A percentile compares a stretch with the other conserved stretches of the same genome.
phyloP scores from a whole-genome alignment of 805 yeast genomes.

The Cyberlindnera japonica region DNA sequence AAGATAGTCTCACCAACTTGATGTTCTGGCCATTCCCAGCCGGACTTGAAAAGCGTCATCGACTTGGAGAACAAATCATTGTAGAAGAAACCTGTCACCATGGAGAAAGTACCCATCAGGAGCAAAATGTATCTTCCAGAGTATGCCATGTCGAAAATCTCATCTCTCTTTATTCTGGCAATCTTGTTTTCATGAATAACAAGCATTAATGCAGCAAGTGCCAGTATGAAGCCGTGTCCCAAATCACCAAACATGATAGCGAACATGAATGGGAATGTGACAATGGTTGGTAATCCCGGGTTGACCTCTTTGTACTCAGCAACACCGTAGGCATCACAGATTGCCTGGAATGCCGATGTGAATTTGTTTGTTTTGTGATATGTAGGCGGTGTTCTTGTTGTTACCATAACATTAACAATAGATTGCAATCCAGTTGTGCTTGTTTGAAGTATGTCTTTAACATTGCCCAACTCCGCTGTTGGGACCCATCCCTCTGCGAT shows the following conservation, averaged over 20 bases:
- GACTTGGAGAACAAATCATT: conserved; percentile 92
- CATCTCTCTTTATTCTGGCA: conserved; percentile 72
- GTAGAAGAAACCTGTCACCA: conserved; percentile 92
- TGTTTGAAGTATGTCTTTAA: conserved; percentile 63
- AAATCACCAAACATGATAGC: conserved; percentile 99
- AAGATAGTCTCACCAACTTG: conserved; percentile 64
- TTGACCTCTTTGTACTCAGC: conserved; percentile 93
- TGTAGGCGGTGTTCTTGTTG: conserved; percentile 90
- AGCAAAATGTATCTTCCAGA: conserved; percentile 87
- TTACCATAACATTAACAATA: conserved; percentile 53
- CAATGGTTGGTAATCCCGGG: conserved; percentile 91
- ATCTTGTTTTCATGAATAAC: conserved; percentile 73
- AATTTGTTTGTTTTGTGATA: conserved; percentile 92
- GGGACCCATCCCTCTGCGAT: conserved; percentile 99
- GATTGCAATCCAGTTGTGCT: conserved; percentile 58
- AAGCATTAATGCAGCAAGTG: conserved; percentile 65
- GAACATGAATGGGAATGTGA: conserved; percentile 97
- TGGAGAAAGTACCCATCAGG: conserved; percentile 91
- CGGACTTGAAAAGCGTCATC: conserved; percentile 78
- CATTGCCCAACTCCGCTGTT: conserved; percentile 58
- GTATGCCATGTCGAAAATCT: conserved; percentile 94
- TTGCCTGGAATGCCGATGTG: conserved; percentile 86
- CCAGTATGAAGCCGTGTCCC: conserved; percentile 89
- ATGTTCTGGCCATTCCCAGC: conserved; percentile 87
- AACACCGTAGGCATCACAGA: conserved; percentile 93